Conservation (phyloP, 2,329 filamentous ascomycete genomes). For the Dichotomopilus funicola region DNA sequence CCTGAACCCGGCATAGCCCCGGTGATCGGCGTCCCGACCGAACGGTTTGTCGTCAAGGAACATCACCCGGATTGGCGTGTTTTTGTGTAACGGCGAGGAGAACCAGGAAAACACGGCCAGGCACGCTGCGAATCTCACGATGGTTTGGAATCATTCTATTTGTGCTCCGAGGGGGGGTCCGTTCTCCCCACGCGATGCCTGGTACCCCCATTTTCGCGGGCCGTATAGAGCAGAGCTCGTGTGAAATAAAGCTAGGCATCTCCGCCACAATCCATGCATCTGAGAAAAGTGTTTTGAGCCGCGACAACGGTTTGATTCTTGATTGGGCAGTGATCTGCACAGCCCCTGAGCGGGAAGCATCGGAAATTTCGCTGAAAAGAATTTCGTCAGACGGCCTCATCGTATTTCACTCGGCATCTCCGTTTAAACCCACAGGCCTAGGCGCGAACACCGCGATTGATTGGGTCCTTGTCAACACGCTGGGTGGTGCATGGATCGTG, state of each 20-base stretch:
- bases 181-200: too few relatives aligned
- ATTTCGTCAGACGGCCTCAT: not conserved
- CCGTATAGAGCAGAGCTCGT: not conserved
- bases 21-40: conserved; percentile 1
- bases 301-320: not conserved
- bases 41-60: not conserved
- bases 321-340: not conserved
- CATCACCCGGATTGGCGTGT: not conserved
- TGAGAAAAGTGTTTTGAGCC: not conserved
- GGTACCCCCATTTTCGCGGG: not conserved
- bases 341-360: not conserved
- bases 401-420: not conserved
- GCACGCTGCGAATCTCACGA: too few relatives aligned
- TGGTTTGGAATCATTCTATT: not conserved
- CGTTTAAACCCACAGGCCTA: not conserved
- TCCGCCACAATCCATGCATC: not conserved
- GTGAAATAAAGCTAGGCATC: not conserved
- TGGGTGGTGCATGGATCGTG: not conserved
- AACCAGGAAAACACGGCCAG: too few relatives aligned
- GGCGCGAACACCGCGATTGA: not conserved
- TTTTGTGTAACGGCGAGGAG: too few relatives aligned
- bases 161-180: not conserved
- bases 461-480: not conserved
- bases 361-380: not conserved
- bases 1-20: not conserved